These are phyloP conservation scores for Hansenula anomala DNA, from an alignment of 1,139 yeast species.

Conservation along the genomic window DNA sequence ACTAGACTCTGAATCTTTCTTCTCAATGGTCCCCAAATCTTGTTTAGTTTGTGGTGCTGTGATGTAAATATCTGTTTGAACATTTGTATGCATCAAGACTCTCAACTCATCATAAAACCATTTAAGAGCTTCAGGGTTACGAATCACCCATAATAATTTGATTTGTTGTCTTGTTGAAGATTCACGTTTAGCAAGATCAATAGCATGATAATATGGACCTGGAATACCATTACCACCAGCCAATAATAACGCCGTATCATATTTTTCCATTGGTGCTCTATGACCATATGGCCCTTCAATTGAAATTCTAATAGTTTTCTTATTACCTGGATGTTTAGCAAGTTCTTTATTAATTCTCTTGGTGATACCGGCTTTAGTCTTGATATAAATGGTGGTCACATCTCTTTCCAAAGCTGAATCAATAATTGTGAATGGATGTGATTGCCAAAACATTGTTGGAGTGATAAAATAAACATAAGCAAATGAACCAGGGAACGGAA, in stretches of 20 bases:
- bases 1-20: not conserved
- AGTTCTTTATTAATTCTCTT: constrained; percentile 26
- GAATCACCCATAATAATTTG: constrained; percentile 46
- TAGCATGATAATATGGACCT: constrained; percentile 38
- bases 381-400: constrained; percentile 31
- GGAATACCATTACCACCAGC: constrained; percentile 81
- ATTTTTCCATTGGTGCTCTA: constrained; percentile 47
- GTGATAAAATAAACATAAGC: constrained; percentile 52
- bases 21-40: too few species aligned
- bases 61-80: constrained; percentile 37
- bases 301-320: constrained; percentile 26
- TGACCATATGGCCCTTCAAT: constrained; percentile 68
- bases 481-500: constrained; percentile 56
- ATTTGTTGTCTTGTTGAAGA: constrained; percentile 24
- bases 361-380: constrained; percentile 39
- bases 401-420: constrained; percentile 29
- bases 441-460: constrained; percentile 59
- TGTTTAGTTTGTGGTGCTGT: constrained; percentile 21
- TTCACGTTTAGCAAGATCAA: constrained; percentile 15
- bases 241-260: constrained; percentile 48
- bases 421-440: constrained; percentile 69
- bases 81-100: constrained; percentile 27
- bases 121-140: constrained; percentile 36
- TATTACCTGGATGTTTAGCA: constrained; percentile 8
- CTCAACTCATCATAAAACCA: constrained; percentile 49